Base-by-base conservation (phyloP, 805 yeast species). In the Millerozyma acaciae region DNA sequence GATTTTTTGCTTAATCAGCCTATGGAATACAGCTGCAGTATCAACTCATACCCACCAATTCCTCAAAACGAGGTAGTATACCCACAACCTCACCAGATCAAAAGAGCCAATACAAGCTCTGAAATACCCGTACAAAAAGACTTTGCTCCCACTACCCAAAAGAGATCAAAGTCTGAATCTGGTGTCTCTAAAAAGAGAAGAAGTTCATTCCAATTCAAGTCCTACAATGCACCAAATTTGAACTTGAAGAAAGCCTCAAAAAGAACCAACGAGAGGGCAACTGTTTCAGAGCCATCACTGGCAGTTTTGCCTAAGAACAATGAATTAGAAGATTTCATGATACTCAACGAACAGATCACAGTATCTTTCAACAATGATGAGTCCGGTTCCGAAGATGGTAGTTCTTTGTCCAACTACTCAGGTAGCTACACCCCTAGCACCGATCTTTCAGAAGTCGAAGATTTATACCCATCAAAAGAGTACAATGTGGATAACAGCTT, bases 281-380 rank as follows among this genome's bases (percentile, higher is more conserved):
- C 57, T 5, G 49, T 37, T 23, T 54, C 60, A 18, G 63, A 55
- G 28, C 42, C 46, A 18, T 20, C 14, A 25, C 10, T 13, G 3
- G 6, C 16, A 3, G 5, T 13, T 13, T 18, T 18, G 16, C 9
- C 22, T 20, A 14, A 13, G n/a, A 15, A 26, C 29, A 19, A n/a
- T 13, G 24, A 14, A n/a, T 48, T 57, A 21, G 62, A 57, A 21
- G 61, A 54, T 28, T 51, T 56, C 32, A 49, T 55, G 57, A 40
- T 41, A 28, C 43, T 57, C 26, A 51, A 50, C 36, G 43, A 52
- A 16, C 60, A 56, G 44, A 36, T 54, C 9, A 17, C 36, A 12
- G 13, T 32, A 13, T 23, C 30, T 16, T 43, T 45, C 18, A 30
- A 30, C 13, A 32, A 39, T 23, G 35, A 40, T 8, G 43, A 39